phyloP scores from a whole-genome alignment of 768 basidiomycete species.

The Lactarius vividus region DNA sequence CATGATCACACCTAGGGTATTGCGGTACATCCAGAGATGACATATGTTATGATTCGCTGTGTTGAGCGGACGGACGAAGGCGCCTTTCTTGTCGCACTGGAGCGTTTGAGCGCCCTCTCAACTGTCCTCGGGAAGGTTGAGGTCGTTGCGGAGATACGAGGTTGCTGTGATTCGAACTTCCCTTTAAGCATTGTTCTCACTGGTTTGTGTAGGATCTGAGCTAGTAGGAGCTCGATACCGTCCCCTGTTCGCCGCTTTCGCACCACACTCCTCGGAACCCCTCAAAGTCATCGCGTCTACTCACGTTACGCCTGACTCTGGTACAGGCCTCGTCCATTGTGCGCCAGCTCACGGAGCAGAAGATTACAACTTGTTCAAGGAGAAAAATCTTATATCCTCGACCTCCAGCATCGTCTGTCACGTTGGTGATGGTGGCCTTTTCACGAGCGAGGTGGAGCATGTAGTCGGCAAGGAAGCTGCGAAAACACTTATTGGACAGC shows the following conservation, averaged over 20 bases:
- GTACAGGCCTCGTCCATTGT: conserved; percentile 93
- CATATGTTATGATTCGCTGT: conserved; percentile 55
- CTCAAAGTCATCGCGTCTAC: conserved; percentile 57
- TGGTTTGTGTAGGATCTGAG: conserved; percentile 39
- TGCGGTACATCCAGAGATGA: conserved; percentile 72
- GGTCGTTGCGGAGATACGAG: conserved; percentile 35
- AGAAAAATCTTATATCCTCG: conserved; percentile 46
- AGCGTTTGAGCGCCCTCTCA: conserved; percentile 34
- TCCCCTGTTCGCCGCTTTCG: conserved; percentile 52
- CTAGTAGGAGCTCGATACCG: conserved; percentile 61
- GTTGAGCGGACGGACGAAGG: conserved; percentile 20
- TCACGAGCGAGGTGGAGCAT: conserved; percentile 55
- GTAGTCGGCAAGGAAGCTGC: conserved; percentile 53
- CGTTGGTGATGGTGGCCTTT: conserved; percentile 74
- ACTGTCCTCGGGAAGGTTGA: conserved; percentile 38
- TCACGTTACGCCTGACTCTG: conserved; percentile 84
- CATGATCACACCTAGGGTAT: conserved; percentile 60
- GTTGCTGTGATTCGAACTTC: not conserved
- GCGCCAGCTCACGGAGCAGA: conserved; percentile 94
- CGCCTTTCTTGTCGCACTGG: conserved; percentile 38
- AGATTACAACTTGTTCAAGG: conserved; percentile 79
- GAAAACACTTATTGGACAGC: conserved; percentile 55
- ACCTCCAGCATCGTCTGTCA: conserved; percentile 66
- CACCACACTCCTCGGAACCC: conserved; percentile 6
- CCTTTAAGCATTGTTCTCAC: not conserved